phyloP scores from a whole-genome alignment of 208 protist genomes.

The Zelonia costaricensis region DNA sequence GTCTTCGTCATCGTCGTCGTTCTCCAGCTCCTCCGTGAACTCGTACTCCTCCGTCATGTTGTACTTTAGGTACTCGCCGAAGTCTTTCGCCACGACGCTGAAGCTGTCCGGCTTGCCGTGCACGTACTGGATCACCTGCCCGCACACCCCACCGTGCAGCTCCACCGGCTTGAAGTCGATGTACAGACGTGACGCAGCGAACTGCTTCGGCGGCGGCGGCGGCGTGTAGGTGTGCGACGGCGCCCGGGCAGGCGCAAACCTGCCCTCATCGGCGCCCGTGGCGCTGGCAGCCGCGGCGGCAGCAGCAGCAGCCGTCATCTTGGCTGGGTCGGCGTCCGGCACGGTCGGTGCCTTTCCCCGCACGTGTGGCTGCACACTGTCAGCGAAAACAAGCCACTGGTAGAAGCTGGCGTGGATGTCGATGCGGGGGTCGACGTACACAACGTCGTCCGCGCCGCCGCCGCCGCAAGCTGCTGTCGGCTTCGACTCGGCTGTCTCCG shows the following conservation, averaged over 20 bases:
- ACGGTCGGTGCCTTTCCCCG: conserved; percentile 11
- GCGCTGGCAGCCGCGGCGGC: neutral
- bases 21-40: conserved; percentile 62
- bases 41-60: conserved; percentile 62
- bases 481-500: no score
- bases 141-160: conserved; percentile 24
- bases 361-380: conserved; percentile 52
- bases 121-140: conserved; percentile 57
- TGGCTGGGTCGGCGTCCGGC: conserved; percentile 23
- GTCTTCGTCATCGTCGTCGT: conserved; percentile 59
- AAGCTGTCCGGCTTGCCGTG: conserved; percentile 45
- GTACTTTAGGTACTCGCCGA: conserved; percentile 57
- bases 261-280: neutral
- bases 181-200: conserved; percentile 45
- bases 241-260: neutral
- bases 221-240: neutral
- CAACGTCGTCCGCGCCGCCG: no score
- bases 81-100: conserved; percentile 50
- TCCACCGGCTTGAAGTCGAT: conserved; percentile 46
- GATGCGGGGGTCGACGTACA: conserved; percentile 54
- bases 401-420: conserved; percentile 39
- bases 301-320: conserved; percentile 9
- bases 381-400: conserved; percentile 56
- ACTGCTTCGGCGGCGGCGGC: conserved; percentile 3
- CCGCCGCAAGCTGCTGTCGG: neutral